Evolutionary conservation across 768 basidiomycete genomes (phyloP), one percentile per base, ranked within the genome.

Genomic region (Suillus occidentalis): DNA sequence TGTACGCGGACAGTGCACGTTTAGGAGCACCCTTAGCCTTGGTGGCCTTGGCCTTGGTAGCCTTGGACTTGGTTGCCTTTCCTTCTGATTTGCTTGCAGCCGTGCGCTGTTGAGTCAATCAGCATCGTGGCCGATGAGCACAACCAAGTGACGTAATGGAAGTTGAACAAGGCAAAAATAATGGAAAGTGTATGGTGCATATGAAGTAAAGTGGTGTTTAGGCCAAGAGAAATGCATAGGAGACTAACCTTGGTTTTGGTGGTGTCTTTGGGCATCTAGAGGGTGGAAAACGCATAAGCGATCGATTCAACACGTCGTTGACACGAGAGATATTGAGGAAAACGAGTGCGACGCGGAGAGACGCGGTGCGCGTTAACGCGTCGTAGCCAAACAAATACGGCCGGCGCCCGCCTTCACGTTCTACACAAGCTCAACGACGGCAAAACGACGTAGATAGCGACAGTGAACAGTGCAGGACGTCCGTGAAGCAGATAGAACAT

Each of bases 1-100:
- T 97, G 83, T 97, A 99, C 47, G 97, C 95, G 37, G 95, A 97
- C 55, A 97, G 84, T 0, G 94, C 91, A 62, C 95, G 88, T 82
- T 98, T 97, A 66, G 94, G 95, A 0, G 75, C 75, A 18, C 76
- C 75, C 69, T 76, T 76, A 53, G 89, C 87, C 77, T 91, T 90
- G 76, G 94, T 89, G 79, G 93, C 94, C 80, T 90, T 87, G 65
- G 78, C 76, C 74, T 87, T 88, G 69, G 83, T 69, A 25, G 67
- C 66, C 66, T 76, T 87, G 65, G 78, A 76, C 74, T 87, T 88
- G 68, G 83, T 69, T 28, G 67, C 66, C 66, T 76, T 76, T 9
- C 70, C 73, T 71, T 90, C 89, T 28, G 84, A 82, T 80, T 91
- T 91, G 71, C 87, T 87, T 61, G 86, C 87, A 73, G 89, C 89